Conservation (phyloP, 768 basidiomycete genomes). For the Suillus sp. region DNA sequence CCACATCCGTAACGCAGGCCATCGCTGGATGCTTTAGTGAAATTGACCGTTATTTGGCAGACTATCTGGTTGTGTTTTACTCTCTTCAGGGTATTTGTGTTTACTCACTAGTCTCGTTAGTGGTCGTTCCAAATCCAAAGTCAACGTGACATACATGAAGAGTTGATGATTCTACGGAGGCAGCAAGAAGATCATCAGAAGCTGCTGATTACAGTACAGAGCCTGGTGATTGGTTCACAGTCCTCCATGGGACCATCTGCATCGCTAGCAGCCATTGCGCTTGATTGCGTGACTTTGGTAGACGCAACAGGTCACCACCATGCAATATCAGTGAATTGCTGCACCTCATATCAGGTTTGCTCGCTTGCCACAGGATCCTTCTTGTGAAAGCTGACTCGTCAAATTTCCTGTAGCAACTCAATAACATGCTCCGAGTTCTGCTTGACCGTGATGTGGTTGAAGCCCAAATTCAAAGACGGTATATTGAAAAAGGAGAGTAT, state of each 20-base stretch:
- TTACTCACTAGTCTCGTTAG: too few relatives aligned
- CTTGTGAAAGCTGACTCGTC: background rate
- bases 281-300: background rate
- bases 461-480: constrained; percentile 21
- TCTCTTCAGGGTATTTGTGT: too few relatives aligned
- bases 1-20: too few relatives aligned
- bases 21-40: too few relatives aligned
- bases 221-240: background rate
- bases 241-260: background rate
- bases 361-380: background rate
- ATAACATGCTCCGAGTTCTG: constrained; percentile 19
- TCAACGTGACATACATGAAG: too few relatives aligned
- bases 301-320: constrained; percentile 18
- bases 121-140: too few relatives aligned
- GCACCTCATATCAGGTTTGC: background rate
- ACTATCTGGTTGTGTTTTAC: too few relatives aligned
- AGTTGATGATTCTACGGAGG: too few relatives aligned
- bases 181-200: background rate
- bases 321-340: constrained; percentile 16
- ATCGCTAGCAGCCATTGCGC: too few relatives aligned
- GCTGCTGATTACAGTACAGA: background rate
- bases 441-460: constrained; percentile 21
- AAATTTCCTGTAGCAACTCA: background rate
- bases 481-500: constrained; percentile 26
- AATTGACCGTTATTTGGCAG: too few relatives aligned